Percentiles rank a stretch among this genome's conserved stretches.
Evolutionary conservation across 139 green algal genomes (phyloP).

Genomic region (Tetraselmis chui): DNA sequence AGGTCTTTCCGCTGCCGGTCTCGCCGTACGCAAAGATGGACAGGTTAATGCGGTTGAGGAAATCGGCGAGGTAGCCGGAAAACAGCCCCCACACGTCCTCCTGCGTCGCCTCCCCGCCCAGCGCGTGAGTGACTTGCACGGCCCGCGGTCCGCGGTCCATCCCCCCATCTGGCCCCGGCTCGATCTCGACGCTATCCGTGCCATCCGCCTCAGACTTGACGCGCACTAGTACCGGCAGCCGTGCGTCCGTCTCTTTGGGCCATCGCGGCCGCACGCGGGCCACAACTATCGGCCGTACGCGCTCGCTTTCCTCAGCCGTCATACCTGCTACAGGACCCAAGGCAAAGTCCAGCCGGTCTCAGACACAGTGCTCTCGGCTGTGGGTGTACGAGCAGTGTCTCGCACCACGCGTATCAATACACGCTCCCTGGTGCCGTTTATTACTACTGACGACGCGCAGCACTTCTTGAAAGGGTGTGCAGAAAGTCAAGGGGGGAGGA

Average conservation of each 20-base stretch:
- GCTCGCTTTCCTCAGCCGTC: not conserved
- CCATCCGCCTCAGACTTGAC: not conserved
- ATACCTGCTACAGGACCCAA: no score
- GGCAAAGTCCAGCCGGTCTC: no score
- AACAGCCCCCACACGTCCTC: not conserved
- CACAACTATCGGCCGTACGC: not conserved
- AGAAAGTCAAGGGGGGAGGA: no score
- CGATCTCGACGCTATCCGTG: not conserved
- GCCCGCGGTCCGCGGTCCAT: no score
- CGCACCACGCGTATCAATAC: no score
- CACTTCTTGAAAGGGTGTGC: no score
- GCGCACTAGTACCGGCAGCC: not conserved
- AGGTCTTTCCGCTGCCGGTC: not conserved
- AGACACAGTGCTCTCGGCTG: no score
- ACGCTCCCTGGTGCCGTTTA: no score
- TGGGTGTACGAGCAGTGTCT: no score
- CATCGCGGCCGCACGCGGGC: not conserved
- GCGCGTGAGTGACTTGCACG: not conserved
- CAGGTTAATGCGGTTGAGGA: not conserved
- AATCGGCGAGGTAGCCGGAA: not conserved
- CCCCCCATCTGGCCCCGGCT: not conserved
- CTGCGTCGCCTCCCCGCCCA: not conserved
- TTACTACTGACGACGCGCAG: no score
- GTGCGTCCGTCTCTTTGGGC: not conserved
- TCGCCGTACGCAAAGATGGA: not conserved